A percentile compares a stretch with the other conserved stretches of the same genome.
These are phyloP conservation scores for Linnemannia exigua DNA, from an alignment of 192 early-diverging fungal species.

Conservation along the genomic window DNA sequence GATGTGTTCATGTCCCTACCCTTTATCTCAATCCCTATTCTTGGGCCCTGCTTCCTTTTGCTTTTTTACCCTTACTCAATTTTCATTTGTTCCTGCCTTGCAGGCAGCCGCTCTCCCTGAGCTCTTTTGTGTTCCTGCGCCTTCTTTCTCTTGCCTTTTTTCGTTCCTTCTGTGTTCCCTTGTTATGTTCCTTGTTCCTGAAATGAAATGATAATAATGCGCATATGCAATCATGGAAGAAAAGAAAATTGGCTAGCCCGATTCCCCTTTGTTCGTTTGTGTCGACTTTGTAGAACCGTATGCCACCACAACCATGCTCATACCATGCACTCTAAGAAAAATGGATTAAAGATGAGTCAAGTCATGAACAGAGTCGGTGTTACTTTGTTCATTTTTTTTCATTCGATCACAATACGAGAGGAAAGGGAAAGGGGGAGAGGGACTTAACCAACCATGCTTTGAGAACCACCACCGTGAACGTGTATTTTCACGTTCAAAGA, in stretches of 20 bases:
- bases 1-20: no score
- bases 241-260: not conserved
- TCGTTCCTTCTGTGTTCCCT: not conserved
- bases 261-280: no score
- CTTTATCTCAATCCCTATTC: no score
- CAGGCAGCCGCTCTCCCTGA: no score
- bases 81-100: no score
- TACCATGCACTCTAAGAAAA: no score
- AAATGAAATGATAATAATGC: constrained; percentile 4
- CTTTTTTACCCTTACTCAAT: no score
- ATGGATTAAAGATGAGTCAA: no score
- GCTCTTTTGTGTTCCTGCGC: not conserved
- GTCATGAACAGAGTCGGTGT: no score
- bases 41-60: no score
- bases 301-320: no score
- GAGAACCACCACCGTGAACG: not conserved
- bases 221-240: not conserved
- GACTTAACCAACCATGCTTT: not conserved
- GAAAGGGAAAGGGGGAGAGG: not conserved
- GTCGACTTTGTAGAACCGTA: no score
- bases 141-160: not conserved
- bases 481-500: not conserved
- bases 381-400: not conserved
- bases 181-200: not conserved
- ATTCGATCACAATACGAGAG: not conserved